Conservation (phyloP, 164 flowering plant genomes). For the Annona squamosa region DNA sequence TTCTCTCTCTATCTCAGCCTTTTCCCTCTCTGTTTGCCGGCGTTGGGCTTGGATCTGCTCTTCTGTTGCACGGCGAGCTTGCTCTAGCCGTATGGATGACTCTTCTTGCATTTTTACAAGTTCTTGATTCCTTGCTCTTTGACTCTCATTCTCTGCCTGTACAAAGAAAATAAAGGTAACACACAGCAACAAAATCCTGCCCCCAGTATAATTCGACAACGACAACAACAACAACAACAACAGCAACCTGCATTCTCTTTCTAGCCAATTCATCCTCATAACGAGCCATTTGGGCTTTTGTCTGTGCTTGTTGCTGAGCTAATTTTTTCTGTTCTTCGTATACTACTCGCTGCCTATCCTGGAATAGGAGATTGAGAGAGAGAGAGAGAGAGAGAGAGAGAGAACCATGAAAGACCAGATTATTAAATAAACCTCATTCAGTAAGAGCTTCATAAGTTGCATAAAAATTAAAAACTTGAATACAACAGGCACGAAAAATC, state of each 20-base stretch:
- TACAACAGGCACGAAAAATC: neutral
- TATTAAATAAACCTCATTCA: neutral
- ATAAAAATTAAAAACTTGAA: neutral
- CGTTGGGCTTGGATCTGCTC: constrained; percentile 88
- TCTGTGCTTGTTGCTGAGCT: constrained; percentile 72
- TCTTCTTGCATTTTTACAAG: constrained; percentile 94
- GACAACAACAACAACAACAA: constrained; percentile 20
- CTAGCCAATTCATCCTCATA: constrained; percentile 92
- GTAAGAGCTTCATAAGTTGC: neutral
- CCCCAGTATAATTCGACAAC: neutral
- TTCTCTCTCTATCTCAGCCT: constrained; percentile 83
- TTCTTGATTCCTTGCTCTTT: constrained; percentile 77
- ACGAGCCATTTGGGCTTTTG: constrained; percentile 77
- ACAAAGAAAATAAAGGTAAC: neutral
- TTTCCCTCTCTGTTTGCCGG: constrained; percentile 82
- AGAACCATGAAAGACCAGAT: neutral
- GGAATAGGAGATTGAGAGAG: constrained; percentile 9
- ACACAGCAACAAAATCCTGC: neutral
- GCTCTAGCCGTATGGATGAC: constrained; percentile 70
- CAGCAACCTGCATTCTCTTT: constrained; percentile 76
- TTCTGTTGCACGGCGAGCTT: constrained; percentile 75
- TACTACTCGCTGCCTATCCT: constrained; percentile 74
- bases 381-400: too few relatives aligned
- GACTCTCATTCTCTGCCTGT: constrained; percentile 82
- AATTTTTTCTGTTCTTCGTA: constrained; percentile 79